Base-by-base conservation (phyloP, 2,329 filamentous ascomycete genomes). In the Zasmidium angulare region DNA sequence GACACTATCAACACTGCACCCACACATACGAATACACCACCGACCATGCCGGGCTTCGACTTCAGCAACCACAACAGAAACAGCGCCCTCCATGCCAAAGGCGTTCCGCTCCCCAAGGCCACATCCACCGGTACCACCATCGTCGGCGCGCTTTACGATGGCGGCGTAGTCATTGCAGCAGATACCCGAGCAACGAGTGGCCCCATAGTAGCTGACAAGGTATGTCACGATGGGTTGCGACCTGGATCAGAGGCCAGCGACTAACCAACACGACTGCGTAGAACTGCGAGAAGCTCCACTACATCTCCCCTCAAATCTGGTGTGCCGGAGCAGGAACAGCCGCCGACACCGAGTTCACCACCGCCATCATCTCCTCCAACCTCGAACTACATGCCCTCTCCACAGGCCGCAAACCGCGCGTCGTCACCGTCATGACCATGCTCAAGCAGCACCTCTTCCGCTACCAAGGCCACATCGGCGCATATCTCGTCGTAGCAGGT, bases 31-130 rank as follows among this genome's bases (percentile, higher is more conserved):
- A 52, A 48, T 21, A 56, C 24, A 46, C 26, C 57, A 46, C 22
- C 47, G 63, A 70, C 49, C 72, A 99, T 99, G 95, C 88, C 90
- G 72, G 93, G 93, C 81, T 96, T 97, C 85, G 93, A 98, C 82
- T 99, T 99, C 85, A 96, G 92, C 78, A 99, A 99, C 85, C 95
- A 98, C 86, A 96, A 96, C 86, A 91, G 95, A 83, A 99, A 99
- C 86, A 87, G 89, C 76, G 93, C 93, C 66, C 87, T 99, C 69
- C 93, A 98, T 77, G 91, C 93, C 71, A 87, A 89, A 78, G 96
- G 96, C 69, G 89, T 98, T 54, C 95, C 95, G 63, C 83, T 98
- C 61, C 95, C 96, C 71, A 98, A 97, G 82, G 95, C 95, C 64
- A 99, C 95, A 62, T 97, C 93, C 80, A 99, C 95, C 62, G 95